These are phyloP conservation scores for Oropetium thomaeum DNA, from an alignment of 176 grass and related monocot genomes.

Conservation along the genomic window DNA sequence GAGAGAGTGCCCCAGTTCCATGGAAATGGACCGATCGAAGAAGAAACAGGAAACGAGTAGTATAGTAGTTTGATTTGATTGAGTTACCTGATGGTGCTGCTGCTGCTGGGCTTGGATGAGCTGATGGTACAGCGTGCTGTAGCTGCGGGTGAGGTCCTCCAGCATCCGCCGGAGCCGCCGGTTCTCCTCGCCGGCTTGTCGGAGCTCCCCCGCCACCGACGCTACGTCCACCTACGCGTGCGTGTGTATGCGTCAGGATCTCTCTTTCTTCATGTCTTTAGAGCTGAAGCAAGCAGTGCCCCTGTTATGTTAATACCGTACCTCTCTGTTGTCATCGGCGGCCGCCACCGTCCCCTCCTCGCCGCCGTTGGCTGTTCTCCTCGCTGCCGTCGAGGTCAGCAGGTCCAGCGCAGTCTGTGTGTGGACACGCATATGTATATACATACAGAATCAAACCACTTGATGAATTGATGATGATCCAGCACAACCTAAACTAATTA, in stretches of 20 bases:
- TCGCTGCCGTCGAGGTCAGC: conserved; percentile 20
- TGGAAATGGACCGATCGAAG: not conserved
- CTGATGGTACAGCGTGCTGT: conserved; percentile 35
- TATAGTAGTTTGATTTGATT: not conserved
- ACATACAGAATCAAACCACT: not conserved
- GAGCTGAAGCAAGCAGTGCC: no score
- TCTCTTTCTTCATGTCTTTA: no score
- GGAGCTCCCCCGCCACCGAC: conserved; percentile 26
- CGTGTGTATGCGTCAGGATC: no score
- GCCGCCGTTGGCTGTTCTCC: not conserved
- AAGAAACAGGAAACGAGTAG: not conserved
- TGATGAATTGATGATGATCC: no score
- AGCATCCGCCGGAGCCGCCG: conserved; percentile 36
- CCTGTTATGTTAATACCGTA: no score
- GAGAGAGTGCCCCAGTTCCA: no score
- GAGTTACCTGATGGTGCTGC: conserved; percentile 19
- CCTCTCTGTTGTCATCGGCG: not conserved
- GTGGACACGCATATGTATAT: not conserved
- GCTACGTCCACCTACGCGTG: not conserved
- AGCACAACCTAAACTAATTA: not conserved
- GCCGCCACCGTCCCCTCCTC: not conserved
- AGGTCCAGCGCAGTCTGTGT: conserved; percentile 39
- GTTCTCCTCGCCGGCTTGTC: conserved; percentile 48
- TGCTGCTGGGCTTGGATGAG: conserved; percentile 29
- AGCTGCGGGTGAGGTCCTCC: conserved; percentile 45